Conservation (phyloP, 225 moss, liverwort and hornwort genomes). For the Physcomitrellopsis africana region DNA sequence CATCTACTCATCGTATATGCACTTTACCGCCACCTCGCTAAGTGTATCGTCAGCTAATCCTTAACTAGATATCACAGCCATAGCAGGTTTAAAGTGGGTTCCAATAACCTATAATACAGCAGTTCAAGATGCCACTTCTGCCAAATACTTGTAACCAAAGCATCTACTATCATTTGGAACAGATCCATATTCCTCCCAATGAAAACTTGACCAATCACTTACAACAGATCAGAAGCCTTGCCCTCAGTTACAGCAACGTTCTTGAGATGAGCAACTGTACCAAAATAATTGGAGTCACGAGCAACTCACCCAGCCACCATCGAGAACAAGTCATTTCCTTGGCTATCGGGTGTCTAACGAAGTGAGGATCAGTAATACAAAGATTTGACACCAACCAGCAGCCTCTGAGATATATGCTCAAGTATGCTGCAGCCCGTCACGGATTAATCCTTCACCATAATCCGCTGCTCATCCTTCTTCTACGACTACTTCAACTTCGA, state of each 20-base stretch:
- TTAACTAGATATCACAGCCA: conserved; percentile 20
- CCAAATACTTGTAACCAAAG: neutral
- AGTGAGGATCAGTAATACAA: conserved; percentile 10
- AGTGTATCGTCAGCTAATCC: conserved; percentile 12
- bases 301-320: neutral
- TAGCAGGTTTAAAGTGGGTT: neutral
- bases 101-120: conserved; percentile 10
- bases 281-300: neutral
- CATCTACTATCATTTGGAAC: conserved; percentile 2
- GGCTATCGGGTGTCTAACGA: neutral
- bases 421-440: neutral
- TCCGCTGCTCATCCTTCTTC: conserved; percentile 37
- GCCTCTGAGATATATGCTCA: conserved; percentile 18
- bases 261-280: neutral
- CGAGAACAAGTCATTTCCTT: neutral
- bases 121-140: neutral
- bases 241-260: neutral
- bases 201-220: conserved; percentile 13
- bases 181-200: neutral
- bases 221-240: neutral
- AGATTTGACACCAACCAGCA: neutral
- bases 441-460: neutral
- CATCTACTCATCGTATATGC: neutral
- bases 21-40: conserved; percentile 26
- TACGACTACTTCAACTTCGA: conserved; percentile 36